A percentile compares a stretch with the other conserved stretches of the same genome.
These are phyloP conservation scores for Rhynchosporium graminicola DNA, from an alignment of 2,329 filamentous ascomycete species.

Conservation along the genomic window DNA sequence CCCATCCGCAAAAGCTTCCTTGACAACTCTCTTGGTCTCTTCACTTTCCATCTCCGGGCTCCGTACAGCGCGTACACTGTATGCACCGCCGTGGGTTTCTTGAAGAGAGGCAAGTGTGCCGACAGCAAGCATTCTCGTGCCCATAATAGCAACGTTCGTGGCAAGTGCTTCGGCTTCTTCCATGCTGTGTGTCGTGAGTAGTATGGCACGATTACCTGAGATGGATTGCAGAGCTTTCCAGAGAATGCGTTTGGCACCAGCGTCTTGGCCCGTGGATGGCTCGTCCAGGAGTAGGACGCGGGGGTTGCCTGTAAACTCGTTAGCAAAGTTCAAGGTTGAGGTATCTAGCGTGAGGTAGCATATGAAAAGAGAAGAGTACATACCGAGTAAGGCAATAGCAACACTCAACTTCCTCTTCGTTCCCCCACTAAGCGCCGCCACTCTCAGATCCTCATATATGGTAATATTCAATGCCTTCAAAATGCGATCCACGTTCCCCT, in stretches of 20 bases:
- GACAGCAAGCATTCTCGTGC: constrained; percentile 39
- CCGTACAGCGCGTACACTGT: constrained; percentile 29
- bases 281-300: constrained; percentile 41
- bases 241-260: constrained; percentile 41
- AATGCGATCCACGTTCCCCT: constrained; percentile 37
- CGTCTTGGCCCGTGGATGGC: constrained; percentile 41
- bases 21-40: constrained; percentile 24
- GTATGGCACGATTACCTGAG: constrained; percentile 37
- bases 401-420: constrained; percentile 40
- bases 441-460: constrained; percentile 32
- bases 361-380: neutral
- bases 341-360: too few species aligned
- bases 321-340: neutral
- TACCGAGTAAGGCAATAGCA: constrained; percentile 40
- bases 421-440: constrained; percentile 39
- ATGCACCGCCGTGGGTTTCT: constrained; percentile 30
- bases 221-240: constrained; percentile 41
- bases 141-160: constrained; percentile 42
- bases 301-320: constrained; percentile 31
- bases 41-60: constrained; percentile 5
- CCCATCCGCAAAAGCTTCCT: neutral
- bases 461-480: constrained; percentile 38
- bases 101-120: constrained; percentile 33
- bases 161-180: constrained; percentile 43
- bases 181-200: constrained; percentile 44